Evolutionary conservation across 805 yeast species (phyloP).

Genomic region (Candida germanica): DNA sequence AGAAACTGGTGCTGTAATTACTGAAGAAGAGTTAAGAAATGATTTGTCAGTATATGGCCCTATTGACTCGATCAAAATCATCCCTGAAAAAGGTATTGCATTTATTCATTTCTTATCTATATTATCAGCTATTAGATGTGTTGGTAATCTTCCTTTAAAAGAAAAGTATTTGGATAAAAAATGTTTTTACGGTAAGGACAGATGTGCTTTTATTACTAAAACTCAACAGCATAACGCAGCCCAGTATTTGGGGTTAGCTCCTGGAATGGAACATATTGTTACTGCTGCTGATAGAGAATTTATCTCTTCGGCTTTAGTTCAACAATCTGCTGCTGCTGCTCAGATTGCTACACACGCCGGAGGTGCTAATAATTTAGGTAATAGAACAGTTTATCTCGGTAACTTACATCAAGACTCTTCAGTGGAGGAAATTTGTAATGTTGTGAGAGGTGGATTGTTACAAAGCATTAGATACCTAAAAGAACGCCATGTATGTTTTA

Average conservation of each 20-base stretch:
- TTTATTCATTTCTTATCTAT: slow-evolving; percentile 89
- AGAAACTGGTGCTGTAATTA: slow-evolving; percentile 40
- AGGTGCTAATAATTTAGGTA: slow-evolving; percentile 87
- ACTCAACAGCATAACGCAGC: slow-evolving; percentile 98
- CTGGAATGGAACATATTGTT: slow-evolving; percentile 79
- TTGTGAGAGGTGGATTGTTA: slow-evolving; percentile 89
- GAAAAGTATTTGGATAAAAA: slow-evolving; percentile 73
- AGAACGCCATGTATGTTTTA: slow-evolving; percentile 89
- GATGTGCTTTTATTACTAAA: slow-evolving; percentile 91
- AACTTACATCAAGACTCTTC: slow-evolving; percentile 84
- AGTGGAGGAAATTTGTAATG: slow-evolving; percentile 92
- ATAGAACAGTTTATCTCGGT: slow-evolving; percentile 89
- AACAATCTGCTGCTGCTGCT: slow-evolving; percentile 97
- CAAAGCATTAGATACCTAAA: slow-evolving; percentile 77
- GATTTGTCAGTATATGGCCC: slow-evolving; percentile 75
- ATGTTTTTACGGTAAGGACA: slow-evolving; percentile 88
- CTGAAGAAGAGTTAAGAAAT: slow-evolving; percentile 62
- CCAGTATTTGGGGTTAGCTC: slow-evolving; percentile 86
- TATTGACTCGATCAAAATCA: slow-evolving; percentile 79
- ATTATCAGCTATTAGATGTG: slow-evolving; percentile 81
- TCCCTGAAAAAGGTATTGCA: slow-evolving; percentile 79
- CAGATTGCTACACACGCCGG: slow-evolving; percentile 94
- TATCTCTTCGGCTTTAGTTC: slow-evolving; percentile 73
- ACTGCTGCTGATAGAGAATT: slow-evolving; percentile 65
- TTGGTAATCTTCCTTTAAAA: slow-evolving; percentile 63